A percentile compares a stretch with the other conserved stretches of the same genome.
These are phyloP conservation scores for Aspergillus costaricaensis DNA, from an alignment of 2,329 filamentous ascomycete species.

Conservation along the genomic window DNA sequence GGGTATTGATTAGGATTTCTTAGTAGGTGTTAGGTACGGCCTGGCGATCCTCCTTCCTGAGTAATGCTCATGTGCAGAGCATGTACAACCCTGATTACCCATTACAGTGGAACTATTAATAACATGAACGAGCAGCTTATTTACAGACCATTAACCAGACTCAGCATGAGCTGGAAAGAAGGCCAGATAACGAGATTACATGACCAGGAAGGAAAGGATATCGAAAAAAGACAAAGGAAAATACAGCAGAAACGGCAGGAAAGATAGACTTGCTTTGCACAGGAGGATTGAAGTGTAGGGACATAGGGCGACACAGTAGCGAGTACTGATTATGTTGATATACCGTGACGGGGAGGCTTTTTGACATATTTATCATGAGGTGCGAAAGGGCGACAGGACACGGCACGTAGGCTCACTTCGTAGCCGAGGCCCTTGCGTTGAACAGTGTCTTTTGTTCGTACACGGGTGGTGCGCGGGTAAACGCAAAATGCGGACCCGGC, in stretches of 20 bases:
- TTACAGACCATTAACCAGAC: slow-evolving; percentile 18
- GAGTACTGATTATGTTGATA: not conserved
- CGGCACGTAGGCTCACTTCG: not conserved
- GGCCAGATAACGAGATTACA: slow-evolving; percentile 3
- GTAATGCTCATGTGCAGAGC: not conserved
- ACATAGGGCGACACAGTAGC: not conserved
- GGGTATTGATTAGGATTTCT: not conserved
- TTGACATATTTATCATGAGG: not conserved
- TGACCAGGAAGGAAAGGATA: slow-evolving; percentile 18
- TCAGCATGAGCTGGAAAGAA: slow-evolving; percentile 8
- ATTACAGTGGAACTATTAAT: not conserved
- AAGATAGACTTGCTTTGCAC: slow-evolving; percentile 5
- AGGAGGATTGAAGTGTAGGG: not conserved
- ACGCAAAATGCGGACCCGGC: not conserved
- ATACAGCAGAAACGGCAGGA: not conserved
- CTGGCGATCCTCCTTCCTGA: not conserved
- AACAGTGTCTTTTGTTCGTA: not conserved
- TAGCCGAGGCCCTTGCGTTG: not conserved
- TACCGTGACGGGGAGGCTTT: not conserved
- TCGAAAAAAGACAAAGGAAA: slow-evolving; percentile 12
- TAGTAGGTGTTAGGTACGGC: not conserved
- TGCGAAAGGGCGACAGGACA: not conserved
- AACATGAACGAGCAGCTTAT: slow-evolving; percentile 13
- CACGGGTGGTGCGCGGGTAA: not conserved
- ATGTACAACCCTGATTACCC: not conserved